Evolutionary conservation across 2,329 filamentous ascomycete genomes (phyloP), one percentile per base, ranked within the genome.

Genomic region (Hymenoscyphus albidus): DNA sequence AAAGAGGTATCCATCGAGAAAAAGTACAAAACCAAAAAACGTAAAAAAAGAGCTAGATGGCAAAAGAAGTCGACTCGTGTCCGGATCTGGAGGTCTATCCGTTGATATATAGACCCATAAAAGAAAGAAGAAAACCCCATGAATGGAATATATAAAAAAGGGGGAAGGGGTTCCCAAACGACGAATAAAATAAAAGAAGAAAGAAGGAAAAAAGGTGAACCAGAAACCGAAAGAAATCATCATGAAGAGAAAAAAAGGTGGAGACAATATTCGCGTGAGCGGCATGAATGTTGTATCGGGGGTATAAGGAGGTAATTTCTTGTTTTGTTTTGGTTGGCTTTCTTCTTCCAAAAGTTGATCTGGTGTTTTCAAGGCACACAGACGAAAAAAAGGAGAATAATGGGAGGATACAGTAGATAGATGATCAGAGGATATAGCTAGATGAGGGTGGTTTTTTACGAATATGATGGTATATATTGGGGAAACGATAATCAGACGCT

Each of bases 231-330:
- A 12, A 56, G 60, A 60, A 58, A 31, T 57, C n/a, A 62, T 48
- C 35, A 64, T 62, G 59, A 61, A 61, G 54, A 63, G 60, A 63
- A 60, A 32, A 58, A 42, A 56, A 64, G 60, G 27, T 27, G 42
- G 32, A 63, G 31, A 62, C 7, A 58, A 62, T 44, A 58, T 68
- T 68, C 72, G 72, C 73, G 73, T 71, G 73, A 74, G 73, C 72
- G 73, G 67, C 68, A 66, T 64, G 65, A 42, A 35, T 35, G 48
- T 31, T 69, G 64, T 70, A 70, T 69, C 63, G 61, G 67, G 71
- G 70, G 70, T 73, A 72, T 73, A 71, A 70, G 64, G 64, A 27
- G 48, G 44, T n/a, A 22, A 18, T 51, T 51, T 48, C 22, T 22
- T n/a, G n/a, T 22, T 42, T 42, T 12, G 16, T 14, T n/a, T 18